Evolutionary conservation across 2,329 filamentous ascomycete genomes (phyloP), one percentile per base, ranked within the genome.

Genomic region (Cladophialophora immunda): DNA sequence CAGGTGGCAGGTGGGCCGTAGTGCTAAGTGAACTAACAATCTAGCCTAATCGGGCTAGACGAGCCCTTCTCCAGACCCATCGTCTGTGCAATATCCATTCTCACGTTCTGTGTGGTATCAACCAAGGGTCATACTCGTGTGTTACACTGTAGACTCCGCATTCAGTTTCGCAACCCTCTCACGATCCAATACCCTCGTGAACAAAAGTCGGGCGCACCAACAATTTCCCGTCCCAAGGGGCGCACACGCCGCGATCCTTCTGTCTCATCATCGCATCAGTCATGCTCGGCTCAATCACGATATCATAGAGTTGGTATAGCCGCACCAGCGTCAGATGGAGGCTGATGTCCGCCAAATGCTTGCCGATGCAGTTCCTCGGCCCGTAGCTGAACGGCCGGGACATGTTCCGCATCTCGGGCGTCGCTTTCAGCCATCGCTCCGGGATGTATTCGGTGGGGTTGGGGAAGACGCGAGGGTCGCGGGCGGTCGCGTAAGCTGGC

Each of bases 391-490:
- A 81, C 6, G 78, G 78, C 55, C 80, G 79, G 66, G 80, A 81
- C 77, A 82, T 82, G 0, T 74, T 73, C 50, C 73, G 71, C 71
- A 80, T 80, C 41, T 79, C 77, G 4, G 76, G 67, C 1, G 73
- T 77, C 0, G 75, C 64, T 5, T 78, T 68, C 1, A 81, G 65
- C 84, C 84, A 86, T 55, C 84, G 75, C 53, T 84, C 82, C 0
- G 84, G 84, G n/a, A 73, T 68, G 70, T 85, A 86, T 11, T 53
- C 64, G 1, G 73, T 68, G 0, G 84, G 79, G 2, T 81, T 73
- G 0, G 78, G 77, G 59, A 83, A 86, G 1, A 82, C 73, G 1
- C 66, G 62, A 0, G 78, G 75, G 60, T 84, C 79, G 22, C 77
- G 78, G 67, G 80, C 78, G 6, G 76, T 78, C 5, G 78, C 74